A percentile compares a stretch with the other conserved stretches of the same genome.
These are phyloP conservation scores for Beta vulgaris DNA, from an alignment of 148 eudicot genomes.

Conservation along the genomic window DNA sequence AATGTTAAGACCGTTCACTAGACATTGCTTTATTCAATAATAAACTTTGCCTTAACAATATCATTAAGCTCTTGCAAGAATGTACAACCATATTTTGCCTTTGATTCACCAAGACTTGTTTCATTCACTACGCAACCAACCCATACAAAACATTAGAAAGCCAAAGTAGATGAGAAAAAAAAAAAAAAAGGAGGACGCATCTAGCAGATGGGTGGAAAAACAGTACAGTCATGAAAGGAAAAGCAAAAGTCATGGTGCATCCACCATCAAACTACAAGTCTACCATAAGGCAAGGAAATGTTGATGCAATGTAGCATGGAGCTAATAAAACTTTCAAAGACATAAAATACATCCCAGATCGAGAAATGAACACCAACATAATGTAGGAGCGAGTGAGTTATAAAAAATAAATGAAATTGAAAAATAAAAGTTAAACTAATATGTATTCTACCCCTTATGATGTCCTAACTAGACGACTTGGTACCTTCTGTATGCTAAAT, in stretches of 20 bases:
- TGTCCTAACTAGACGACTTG: background rate
- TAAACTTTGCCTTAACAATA: conserved; percentile 87
- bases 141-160: conserved; percentile 20
- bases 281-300: background rate
- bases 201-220: background rate
- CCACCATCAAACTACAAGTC: background rate
- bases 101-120: conserved; percentile 80
- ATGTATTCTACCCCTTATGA: background rate
- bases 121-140: conserved; percentile 68
- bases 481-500: background rate
- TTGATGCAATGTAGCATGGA: background rate
- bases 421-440: background rate
- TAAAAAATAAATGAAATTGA: background rate
- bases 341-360: background rate
- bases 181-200: background rate
- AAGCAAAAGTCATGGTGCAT: conserved; percentile 2
- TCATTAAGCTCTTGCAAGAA: conserved; percentile 96
- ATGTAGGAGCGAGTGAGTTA: background rate
- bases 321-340: background rate
- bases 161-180: background rate
- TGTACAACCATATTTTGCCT: conserved; percentile 85
- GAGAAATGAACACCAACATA: background rate
- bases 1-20: too few relatives aligned
- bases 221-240: background rate
- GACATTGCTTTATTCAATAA: too few relatives aligned